Percentiles rank a stretch among this genome's conserved stretches.
Evolutionary conservation across 2,329 filamentous ascomycete genomes (phyloP).

Genomic region (Curvularia spicifera): DNA sequence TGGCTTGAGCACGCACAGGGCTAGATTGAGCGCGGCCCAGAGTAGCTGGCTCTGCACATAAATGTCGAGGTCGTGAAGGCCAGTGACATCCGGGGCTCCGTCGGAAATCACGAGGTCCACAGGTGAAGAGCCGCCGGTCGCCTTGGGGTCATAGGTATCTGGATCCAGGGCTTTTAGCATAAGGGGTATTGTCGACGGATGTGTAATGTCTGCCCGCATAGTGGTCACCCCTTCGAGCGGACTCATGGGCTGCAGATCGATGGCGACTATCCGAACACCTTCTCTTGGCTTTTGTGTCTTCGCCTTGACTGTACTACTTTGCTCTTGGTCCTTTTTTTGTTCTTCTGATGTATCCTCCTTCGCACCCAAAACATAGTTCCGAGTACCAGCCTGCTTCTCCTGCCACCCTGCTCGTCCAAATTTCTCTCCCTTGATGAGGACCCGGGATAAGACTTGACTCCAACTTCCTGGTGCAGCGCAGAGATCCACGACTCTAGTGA

Average conservation of each 20-base stretch:
- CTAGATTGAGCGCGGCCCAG: constrained; percentile 91
- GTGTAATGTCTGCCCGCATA: constrained; percentile 93
- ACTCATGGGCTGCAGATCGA: constrained; percentile 95
- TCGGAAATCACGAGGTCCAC: constrained; percentile 96
- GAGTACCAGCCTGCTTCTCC: constrained; percentile 75
- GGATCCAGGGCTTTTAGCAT: constrained; percentile 85
- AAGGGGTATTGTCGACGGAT: constrained; percentile 91
- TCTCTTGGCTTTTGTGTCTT: constrained; percentile 58
- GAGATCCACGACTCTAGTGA: constrained; percentile 91
- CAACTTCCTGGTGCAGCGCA: constrained; percentile 96
- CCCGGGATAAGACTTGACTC: constrained; percentile 94
- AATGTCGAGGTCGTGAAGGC: constrained; percentile 95
- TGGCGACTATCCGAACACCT: constrained; percentile 91
- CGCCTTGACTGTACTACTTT: constrained; percentile 19
- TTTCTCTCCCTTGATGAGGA: constrained; percentile 90
- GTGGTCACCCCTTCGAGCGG: constrained; percentile 91
- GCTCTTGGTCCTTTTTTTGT: constrained; percentile 1
- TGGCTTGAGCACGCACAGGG: constrained; percentile 87
- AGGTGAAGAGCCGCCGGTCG: constrained; percentile 66
- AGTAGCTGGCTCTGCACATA: constrained; percentile 97
- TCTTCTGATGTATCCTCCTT: constrained; percentile 14
- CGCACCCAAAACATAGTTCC: constrained; percentile 62
- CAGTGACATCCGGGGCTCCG: constrained; percentile 94
- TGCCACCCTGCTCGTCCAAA: constrained; percentile 88
- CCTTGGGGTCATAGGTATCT: constrained; percentile 55